Evolutionary conservation across 1,139 yeast genomes (phyloP).

Genomic region (Yamadazyma siamensis): DNA sequence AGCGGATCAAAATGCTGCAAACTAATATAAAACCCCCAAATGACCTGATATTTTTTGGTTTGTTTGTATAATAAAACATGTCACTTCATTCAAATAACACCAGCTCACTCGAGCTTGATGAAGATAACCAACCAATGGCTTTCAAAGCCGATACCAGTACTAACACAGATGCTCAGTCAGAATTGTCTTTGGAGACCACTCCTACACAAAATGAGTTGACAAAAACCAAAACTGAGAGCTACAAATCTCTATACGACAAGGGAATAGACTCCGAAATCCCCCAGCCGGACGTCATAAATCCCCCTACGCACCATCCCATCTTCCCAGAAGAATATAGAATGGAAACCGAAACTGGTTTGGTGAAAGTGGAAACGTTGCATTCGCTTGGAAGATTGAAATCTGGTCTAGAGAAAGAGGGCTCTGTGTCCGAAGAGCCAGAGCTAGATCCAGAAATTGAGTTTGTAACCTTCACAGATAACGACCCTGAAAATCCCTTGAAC

Average conservation of each 20-base stretch:
- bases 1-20: too few relatives aligned
- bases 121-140: conserved; percentile 6
- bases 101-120: conserved; percentile 9
- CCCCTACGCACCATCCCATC: conserved; percentile 60
- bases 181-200: conserved; percentile 20
- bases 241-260: conserved; percentile 57
- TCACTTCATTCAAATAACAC: conserved; percentile 6
- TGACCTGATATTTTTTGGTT: too few relatives aligned
- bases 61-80: too few relatives aligned
- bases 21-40: too few relatives aligned
- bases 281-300: conserved; percentile 56
- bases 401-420: conserved; percentile 5
- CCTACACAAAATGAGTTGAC: conserved; percentile 15
- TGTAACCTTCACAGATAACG: conserved; percentile 72
- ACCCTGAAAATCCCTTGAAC: conserved; percentile 85
- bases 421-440: conserved; percentile 15
- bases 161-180: conserved; percentile 42
- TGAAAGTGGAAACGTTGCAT: conserved; percentile 70
- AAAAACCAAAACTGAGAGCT: conserved; percentile 66
- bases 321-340: conserved; percentile 90
- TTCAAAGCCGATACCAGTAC: conserved; percentile 16
- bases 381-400: conserved; percentile 58
- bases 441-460: conserved; percentile 70
- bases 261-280: conserved; percentile 58
- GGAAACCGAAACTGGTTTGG: conserved; percentile 85